phyloP scores from a whole-genome alignment of 148 eudicot genomes.

The Rhododendron williamsianum region DNA sequence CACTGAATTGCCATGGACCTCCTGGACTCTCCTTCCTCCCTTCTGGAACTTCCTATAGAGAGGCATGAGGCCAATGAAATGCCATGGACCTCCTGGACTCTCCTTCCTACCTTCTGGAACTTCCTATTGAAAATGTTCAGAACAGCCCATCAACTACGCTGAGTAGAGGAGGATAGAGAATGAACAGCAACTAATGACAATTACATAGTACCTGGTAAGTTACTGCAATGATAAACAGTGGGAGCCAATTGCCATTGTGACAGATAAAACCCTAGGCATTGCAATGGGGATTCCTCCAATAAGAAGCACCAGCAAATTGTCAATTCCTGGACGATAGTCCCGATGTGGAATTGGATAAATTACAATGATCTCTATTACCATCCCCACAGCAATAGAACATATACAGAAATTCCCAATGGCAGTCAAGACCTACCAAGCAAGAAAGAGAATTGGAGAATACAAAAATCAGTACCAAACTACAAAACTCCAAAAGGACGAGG shows the following conservation, averaged over 20 bases:
- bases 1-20: too few relatives aligned
- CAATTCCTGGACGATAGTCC: conserved; percentile 34
- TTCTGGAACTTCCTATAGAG: too few relatives aligned
- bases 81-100: too few relatives aligned
- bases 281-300: conserved; percentile 52
- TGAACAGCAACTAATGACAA: too few relatives aligned
- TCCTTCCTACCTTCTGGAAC: too few relatives aligned
- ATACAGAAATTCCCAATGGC: conserved; percentile 52
- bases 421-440: conserved; percentile 35
- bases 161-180: too few relatives aligned
- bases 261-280: conserved; percentile 46
- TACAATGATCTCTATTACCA: conserved; percentile 41
- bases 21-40: too few relatives aligned
- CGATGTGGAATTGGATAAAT: conserved; percentile 47
- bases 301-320: conserved; percentile 41
- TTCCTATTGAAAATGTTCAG: too few relatives aligned
- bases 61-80: too few relatives aligned
- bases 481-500: background rate
- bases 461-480: background rate
- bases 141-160: too few relatives aligned
- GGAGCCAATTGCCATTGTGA: conserved; percentile 52
- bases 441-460: background rate
- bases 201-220: too few relatives aligned
- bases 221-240: conserved; percentile 23
- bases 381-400: conserved; percentile 44